A percentile compares a stretch with the other conserved stretches of the same genome.
These are phyloP conservation scores for Macrophomina phaseolina DNA, from an alignment of 2,329 filamentous ascomycete genomes.

Conservation along the genomic window DNA sequence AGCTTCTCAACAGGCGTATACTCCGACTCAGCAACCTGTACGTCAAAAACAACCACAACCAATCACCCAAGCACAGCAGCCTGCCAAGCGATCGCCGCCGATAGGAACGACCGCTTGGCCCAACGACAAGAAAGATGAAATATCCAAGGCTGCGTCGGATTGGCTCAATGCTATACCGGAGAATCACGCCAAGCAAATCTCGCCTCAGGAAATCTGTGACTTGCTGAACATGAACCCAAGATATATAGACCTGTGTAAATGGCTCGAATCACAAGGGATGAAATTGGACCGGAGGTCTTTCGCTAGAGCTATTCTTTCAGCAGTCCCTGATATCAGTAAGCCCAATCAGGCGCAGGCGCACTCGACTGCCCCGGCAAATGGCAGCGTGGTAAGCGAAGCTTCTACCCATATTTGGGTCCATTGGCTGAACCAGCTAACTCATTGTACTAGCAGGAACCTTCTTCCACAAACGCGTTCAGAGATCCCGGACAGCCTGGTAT, in stretches of 20 bases:
- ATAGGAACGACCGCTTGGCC: slow-evolving; percentile 56
- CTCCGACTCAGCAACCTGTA: not conserved
- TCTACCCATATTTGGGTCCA: not conserved
- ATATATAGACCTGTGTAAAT: slow-evolving; percentile 61
- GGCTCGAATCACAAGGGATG: slow-evolving; percentile 57
- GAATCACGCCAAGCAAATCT: slow-evolving; percentile 50
- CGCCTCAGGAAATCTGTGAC: slow-evolving; percentile 48
- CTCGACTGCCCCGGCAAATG: not conserved
- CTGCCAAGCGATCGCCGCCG: not conserved
- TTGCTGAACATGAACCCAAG: slow-evolving; percentile 61
- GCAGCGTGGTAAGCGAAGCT: not conserved
- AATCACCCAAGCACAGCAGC: not conserved
- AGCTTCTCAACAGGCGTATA: not conserved
- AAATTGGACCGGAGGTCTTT: slow-evolving; percentile 59
- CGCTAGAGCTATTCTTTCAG: slow-evolving; percentile 56
- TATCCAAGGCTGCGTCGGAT: slow-evolving; percentile 57
- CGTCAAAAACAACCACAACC: not conserved
- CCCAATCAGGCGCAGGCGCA: not conserved
- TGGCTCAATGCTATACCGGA: slow-evolving; percentile 52
- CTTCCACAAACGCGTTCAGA: not conserved
- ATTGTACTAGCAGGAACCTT: not conserved
- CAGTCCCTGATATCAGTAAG: slow-evolving; percentile 50
- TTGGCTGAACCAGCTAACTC: not conserved
- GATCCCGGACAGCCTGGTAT: not conserved
- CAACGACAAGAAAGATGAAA: slow-evolving; percentile 53